phyloP scores from a whole-genome alignment of 2,329 filamentous ascomycete genomes.

The Alternaria gansuensis region DNA sequence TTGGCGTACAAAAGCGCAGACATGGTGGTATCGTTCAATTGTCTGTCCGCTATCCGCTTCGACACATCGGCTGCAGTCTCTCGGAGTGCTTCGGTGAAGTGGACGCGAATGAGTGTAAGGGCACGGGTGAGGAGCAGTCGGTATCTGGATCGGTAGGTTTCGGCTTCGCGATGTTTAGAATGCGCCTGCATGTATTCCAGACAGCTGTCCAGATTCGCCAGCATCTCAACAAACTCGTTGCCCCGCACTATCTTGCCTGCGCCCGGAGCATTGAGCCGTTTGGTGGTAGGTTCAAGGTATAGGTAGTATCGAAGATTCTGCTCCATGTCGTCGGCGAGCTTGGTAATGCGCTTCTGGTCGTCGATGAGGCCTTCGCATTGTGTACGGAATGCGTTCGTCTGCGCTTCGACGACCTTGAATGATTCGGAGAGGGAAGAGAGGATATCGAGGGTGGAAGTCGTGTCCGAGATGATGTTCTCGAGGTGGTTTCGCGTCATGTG shows the following conservation, averaged over 20 bases:
- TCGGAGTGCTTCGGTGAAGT: slow-evolving; percentile 70
- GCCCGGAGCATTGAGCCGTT: slow-evolving; percentile 89
- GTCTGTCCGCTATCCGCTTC: slow-evolving; percentile 70
- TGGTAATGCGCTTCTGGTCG: slow-evolving; percentile 81
- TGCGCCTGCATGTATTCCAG: slow-evolving; percentile 91
- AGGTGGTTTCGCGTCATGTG: slow-evolving; percentile 83
- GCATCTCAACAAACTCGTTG: slow-evolving; percentile 85
- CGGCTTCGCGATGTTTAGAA: slow-evolving; percentile 84
- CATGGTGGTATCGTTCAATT: slow-evolving; percentile 75
- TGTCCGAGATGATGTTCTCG: slow-evolving; percentile 78
- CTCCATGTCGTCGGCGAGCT: slow-evolving; percentile 82
- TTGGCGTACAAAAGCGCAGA: slow-evolving; percentile 76
- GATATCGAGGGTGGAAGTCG: slow-evolving; percentile 76
- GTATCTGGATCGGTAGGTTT: slow-evolving; percentile 87
- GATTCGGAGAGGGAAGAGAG: slow-evolving; percentile 82
- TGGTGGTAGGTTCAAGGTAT: slow-evolving; percentile 89
- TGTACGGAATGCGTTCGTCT: slow-evolving; percentile 91
- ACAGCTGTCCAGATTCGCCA: slow-evolving; percentile 86
- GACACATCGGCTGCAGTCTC: slow-evolving; percentile 70
- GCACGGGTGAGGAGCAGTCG: slow-evolving; percentile 77
- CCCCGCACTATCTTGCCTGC: slow-evolving; percentile 85
- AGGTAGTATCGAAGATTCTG: slow-evolving; percentile 94
- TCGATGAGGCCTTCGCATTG: slow-evolving; percentile 88
- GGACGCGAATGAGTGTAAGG: slow-evolving; percentile 71
- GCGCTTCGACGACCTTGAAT: slow-evolving; percentile 85